Base-by-base conservation (phyloP, 768 basidiomycete species). In the Trametes cinnabarina region DNA sequence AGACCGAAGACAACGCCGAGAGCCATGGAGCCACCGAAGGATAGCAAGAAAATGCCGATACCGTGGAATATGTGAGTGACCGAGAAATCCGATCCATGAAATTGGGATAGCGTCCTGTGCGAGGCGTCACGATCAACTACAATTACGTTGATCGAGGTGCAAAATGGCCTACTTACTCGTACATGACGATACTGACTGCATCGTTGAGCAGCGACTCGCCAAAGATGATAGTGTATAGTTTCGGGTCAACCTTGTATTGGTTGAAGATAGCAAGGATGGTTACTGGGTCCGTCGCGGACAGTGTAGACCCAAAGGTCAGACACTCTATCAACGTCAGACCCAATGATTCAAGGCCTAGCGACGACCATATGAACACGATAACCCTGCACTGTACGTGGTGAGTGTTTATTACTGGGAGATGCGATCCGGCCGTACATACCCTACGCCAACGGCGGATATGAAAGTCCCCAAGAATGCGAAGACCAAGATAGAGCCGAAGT, bases 111-210 rank as follows among this genome's bases (percentile, higher is more conserved):
- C 0, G 96, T 98, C 72, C 94, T 98, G 66, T 6, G 12, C 30
- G 30, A 39, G 20, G 25, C n/a, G 8, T 1, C 10, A 3, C 20
- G 10, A 9, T 10, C 10, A 43, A 23, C 28, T 54, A 20, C 41
- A 26, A 28, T 5, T n/a, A 10, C 12, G 19, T 9, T 20, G 19
- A 17, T 23, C 51, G 14, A 9, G 22, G 9, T 14, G n/a, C 6
- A 10, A 8, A 3, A 19, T 26, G 4, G 2, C 28, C 2, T 59
- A 89, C 94, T 79, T 71, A 98, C 94, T 99, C 97, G 74, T 98
- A 98, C 91, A 99, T 94, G 73, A 98, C 95, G 77, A 98, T 98
- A 81, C 92, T 94, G 68, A 98, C 97, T 19, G 97, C 97, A 78
- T 99, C 97, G 74, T 99, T 99, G 58, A 99, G 76, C 57, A 99